These are phyloP conservation scores for Suhomyces canberraensis DNA, from an alignment of 805 yeast species.

Conservation along the genomic window DNA sequence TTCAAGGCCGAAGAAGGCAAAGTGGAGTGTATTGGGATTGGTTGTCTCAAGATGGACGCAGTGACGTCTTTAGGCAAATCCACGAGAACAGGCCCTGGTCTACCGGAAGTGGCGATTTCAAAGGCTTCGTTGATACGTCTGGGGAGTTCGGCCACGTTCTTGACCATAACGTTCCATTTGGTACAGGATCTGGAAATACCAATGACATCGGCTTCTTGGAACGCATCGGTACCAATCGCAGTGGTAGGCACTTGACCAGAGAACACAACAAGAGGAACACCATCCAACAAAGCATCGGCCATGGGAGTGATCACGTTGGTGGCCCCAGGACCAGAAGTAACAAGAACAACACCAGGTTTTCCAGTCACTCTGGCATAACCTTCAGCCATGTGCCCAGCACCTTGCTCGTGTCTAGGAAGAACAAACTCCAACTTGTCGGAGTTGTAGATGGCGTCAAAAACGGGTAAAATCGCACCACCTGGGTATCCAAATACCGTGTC, in stretches of 20 bases:
- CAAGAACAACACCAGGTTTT: slow-evolving; percentile 95
- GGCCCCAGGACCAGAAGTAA: slow-evolving; percentile 99
- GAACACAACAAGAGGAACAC: slow-evolving; percentile 94
- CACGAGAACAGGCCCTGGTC: slow-evolving; percentile 98
- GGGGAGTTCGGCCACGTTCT: slow-evolving; percentile 89
- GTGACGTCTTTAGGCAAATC: slow-evolving; percentile 98
- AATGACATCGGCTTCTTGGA: slow-evolving; percentile 98
- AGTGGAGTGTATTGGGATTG: slow-evolving; percentile 79
- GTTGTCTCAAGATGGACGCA: slow-evolving; percentile 79
- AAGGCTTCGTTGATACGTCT: slow-evolving; percentile 96
- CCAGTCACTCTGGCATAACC: slow-evolving; percentile 96
- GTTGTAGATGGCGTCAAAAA: slow-evolving; percentile 93
- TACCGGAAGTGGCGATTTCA: slow-evolving; percentile 91
- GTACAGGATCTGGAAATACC: slow-evolving; percentile 98
- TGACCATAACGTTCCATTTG: slow-evolving; percentile 99
- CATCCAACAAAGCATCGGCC: slow-evolving; percentile 97
- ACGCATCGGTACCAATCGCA: slow-evolving; percentile 97
- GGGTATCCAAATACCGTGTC: slow-evolving; percentile 97
- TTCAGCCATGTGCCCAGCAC: slow-evolving; percentile 99
- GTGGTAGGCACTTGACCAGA: slow-evolving; percentile 96
- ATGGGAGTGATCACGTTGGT: slow-evolving; percentile 97
- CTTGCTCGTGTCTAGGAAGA: slow-evolving; percentile 96
- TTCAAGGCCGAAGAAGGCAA: slow-evolving; percentile 72
- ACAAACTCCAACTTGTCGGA: slow-evolving; percentile 86
- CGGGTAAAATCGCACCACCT: slow-evolving; percentile 98